Base-by-base conservation (phyloP, 192 early-diverging fungal species). In the Diversispora epigaea region DNA sequence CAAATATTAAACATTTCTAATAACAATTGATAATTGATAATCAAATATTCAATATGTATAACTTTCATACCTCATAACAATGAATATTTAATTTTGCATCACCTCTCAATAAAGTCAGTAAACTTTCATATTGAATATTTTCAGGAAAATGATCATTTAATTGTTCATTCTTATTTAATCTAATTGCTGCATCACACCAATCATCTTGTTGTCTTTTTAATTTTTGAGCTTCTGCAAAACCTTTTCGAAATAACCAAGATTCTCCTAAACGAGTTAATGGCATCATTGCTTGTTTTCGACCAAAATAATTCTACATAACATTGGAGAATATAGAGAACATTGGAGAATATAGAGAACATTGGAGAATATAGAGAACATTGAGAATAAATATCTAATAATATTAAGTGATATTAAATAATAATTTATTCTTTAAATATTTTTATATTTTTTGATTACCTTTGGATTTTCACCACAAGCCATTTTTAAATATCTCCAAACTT, bases 401-500 rank as follows among this genome's bases (percentile, higher is more conserved):
- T 32, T 32, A 4, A 55, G 19, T 40, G 17, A 40, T 54, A n/a
- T n/a, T n/a, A n/a, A n/a, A n/a, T n/a, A n/a, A n/a, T n/a, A n/a
- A n/a, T n/a, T n/a, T n/a, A n/a, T n/a, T n/a, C n/a, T n/a, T n/a
- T n/a, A n/a, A n/a, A n/a, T n/a, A n/a, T n/a, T n/a, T n/a, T n/a
- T n/a, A n/a, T n/a, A n/a, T 0, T 9, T 39, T 54, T 52, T 46
- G 64, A 32, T 49, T 76, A 82, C 77, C 78, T 89, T 93, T 44
- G 90, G 84, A 81, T 93, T 94, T 77, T 94, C 93, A 41, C 93
- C 92, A 69, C 93, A 94, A 3, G 93, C 92, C 88, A 92, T 90
- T 77, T 94, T 94, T 87, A 91, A 89, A 78, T 85, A 94, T 41
- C 90, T 76, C 89, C 90, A 90, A 22, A 61, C 41, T 8, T 64